A percentile compares a stretch with the other conserved stretches of the same genome.
Evolutionary conservation across 2,329 filamentous ascomycete genomes (phyloP).

Genomic region (Bipolaris cookei): DNA sequence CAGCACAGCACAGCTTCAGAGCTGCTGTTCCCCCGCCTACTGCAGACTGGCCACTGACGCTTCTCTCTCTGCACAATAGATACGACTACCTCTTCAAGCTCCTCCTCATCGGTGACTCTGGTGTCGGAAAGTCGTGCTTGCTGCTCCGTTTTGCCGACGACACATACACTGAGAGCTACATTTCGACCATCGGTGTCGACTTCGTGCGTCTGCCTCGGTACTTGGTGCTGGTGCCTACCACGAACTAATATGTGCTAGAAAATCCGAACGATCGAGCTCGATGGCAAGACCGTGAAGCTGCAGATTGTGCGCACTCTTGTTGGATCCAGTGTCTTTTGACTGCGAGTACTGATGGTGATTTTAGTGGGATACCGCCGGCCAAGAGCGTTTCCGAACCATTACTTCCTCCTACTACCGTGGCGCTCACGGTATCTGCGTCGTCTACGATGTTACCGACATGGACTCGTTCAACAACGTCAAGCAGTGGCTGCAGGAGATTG

Average conservation of each 20-base stretch:
- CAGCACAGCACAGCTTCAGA: constrained; percentile 4
- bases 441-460: constrained; percentile 99
- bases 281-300: constrained; percentile 99
- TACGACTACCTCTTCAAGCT: constrained; percentile 99
- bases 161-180: constrained; percentile 99
- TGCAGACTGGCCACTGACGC: constrained; percentile 29
- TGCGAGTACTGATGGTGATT: constrained; percentile 26
- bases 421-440: constrained; percentile 98
- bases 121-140: constrained; percentile 99
- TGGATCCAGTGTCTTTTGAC: background rate
- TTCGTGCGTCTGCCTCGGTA: constrained; percentile 59
- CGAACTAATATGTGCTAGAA: constrained; percentile 66
- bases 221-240: constrained; percentile 42
- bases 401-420: constrained; percentile 99
- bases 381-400: constrained; percentile 99
- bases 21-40: constrained; percentile 7
- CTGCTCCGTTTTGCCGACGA: constrained; percentile 88
- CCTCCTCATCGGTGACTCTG: constrained; percentile 99
- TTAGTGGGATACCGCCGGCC: constrained; percentile 98
- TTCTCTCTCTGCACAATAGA: constrained; percentile 60
- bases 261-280: constrained; percentile 99
- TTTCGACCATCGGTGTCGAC: constrained; percentile 99
- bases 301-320: constrained; percentile 70
- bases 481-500: constrained; percentile 99
- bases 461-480: constrained; percentile 99